Base-by-base conservation (phyloP, 1,284 basidiomycete species). In the Naganishia albida region DNA sequence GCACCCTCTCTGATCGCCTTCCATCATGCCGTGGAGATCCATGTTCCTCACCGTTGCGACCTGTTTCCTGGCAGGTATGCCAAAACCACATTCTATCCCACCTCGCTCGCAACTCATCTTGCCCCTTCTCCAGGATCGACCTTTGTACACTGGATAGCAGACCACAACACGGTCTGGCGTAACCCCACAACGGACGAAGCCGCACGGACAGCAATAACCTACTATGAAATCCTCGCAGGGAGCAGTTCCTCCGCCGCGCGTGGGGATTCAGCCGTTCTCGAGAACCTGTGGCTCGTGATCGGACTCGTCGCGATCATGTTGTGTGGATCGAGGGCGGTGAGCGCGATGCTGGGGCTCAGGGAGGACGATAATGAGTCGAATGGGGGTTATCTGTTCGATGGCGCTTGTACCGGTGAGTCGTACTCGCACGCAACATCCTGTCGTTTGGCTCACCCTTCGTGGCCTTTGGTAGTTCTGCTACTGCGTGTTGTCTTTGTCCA, bases 101-200 rank as follows among this genome's bases (percentile, higher is more conserved):
- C 62, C 34, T 7, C 38, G 38, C 28, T 38, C 7, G 18, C 39
- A 51, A 2, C n/a, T 34, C 40, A 16, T 38, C 12, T 16, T 39
- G 2, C 25, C 0, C 25, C 3, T 43, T 25, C 23, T 16, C 3
- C 43, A 66, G 65, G 65, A 7, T 62, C 65, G 28, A 62, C 65
- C 51, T 66, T 62, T 39, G 52, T 49, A n/a, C 65, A 66, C 53
- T 66, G 65, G 65, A 57, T 66, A 48, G 65, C 65, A 40, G 65
- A 66, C 42, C 65, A 66, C 46, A 66, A 66, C 53, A 56, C 59
- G 25, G 52, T 66, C 23, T 66, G 65, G 65, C 34, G 40, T 3
- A 66, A 66, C 20, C 56, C 57, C 13, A 62, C 65, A 30, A 62
- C 65, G 16, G 57, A 62, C 13, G 57, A 62, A 30, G 59, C 65